phyloP scores from a whole-genome alignment of 257 asterid genomes.

The Capsicum pubescens region DNA sequence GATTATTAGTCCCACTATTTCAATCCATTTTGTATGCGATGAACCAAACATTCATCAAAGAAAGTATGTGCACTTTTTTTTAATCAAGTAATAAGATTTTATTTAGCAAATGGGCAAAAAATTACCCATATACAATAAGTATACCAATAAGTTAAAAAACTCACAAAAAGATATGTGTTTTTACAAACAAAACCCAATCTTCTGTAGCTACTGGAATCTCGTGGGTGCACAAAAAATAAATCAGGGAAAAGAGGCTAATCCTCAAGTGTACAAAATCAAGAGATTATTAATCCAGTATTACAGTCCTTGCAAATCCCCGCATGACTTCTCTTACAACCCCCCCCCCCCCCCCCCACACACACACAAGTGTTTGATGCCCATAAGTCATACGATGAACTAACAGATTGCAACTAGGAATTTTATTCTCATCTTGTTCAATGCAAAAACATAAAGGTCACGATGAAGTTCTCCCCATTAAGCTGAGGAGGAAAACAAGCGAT shows the following conservation, averaged over 20 bases:
- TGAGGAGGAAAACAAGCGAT: neutral
- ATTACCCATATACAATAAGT: neutral
- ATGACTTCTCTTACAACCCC: neutral
- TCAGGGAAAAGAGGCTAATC: neutral
- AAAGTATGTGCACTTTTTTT: neutral
- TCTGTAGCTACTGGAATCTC: neutral
- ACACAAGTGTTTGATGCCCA: neutral
- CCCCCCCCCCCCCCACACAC: too few relatives aligned
- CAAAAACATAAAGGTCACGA: neutral
- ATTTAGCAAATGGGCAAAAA: neutral
- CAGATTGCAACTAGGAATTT: conserved; percentile 9
- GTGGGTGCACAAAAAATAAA: neutral
- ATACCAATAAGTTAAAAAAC: neutral
- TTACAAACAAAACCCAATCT: neutral
- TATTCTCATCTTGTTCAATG: conserved; percentile 17
- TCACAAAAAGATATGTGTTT: neutral
- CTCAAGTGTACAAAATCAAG: neutral
- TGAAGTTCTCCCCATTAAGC: neutral
- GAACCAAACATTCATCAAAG: neutral
- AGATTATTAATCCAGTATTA: neutral
- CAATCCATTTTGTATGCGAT: neutral
- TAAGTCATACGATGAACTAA: conserved; percentile 3
- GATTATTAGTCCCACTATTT: neutral
- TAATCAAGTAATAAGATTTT: neutral
- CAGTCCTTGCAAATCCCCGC: neutral